Percentiles rank a stretch among this genome's conserved stretches.
Evolutionary conservation across 305 asterid species (phyloP).

Genomic region (Fraxinus xanthoxyloides): DNA sequence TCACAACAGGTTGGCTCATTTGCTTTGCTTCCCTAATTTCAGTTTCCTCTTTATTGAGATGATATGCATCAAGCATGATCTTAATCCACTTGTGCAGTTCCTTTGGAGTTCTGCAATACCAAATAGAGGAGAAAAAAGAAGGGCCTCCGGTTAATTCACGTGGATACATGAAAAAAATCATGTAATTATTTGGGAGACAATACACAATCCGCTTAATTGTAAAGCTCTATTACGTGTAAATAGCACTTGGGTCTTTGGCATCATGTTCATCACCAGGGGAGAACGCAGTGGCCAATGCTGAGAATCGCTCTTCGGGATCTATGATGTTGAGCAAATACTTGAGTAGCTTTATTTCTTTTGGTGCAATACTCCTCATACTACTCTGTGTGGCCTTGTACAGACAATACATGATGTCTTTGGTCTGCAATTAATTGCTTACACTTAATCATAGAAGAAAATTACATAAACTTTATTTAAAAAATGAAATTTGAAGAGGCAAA

Average conservation of each 20-base stretch:
- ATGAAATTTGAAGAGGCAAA: neutral
- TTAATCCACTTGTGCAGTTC: slow-evolving; percentile 95
- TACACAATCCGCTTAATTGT: slow-evolving; percentile 5
- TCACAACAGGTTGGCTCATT: slow-evolving; percentile 73
- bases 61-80: slow-evolving; percentile 90
- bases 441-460: neutral
- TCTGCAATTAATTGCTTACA: slow-evolving; percentile 40
- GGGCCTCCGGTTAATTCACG: neutral
- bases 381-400: slow-evolving; percentile 84
- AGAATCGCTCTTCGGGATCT: slow-evolving; percentile 94
- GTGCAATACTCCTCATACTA: slow-evolving; percentile 78
- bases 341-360: slow-evolving; percentile 85
- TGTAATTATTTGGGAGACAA: neutral
- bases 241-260: slow-evolving; percentile 64
- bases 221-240: slow-evolving; percentile 65
- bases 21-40: slow-evolving; percentile 88
- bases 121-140: neutral
- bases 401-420: slow-evolving; percentile 84
- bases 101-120: slow-evolving; percentile 67
- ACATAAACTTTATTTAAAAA: neutral
- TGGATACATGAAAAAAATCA: neutral
- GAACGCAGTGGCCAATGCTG: slow-evolving; percentile 92
- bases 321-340: slow-evolving; percentile 79
- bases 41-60: slow-evolving; percentile 74
- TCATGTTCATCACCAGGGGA: slow-evolving; percentile 77